Evolutionary conservation across 352 stramenopile species (phyloP).

Genomic region (Globisporangium nagaii): DNA sequence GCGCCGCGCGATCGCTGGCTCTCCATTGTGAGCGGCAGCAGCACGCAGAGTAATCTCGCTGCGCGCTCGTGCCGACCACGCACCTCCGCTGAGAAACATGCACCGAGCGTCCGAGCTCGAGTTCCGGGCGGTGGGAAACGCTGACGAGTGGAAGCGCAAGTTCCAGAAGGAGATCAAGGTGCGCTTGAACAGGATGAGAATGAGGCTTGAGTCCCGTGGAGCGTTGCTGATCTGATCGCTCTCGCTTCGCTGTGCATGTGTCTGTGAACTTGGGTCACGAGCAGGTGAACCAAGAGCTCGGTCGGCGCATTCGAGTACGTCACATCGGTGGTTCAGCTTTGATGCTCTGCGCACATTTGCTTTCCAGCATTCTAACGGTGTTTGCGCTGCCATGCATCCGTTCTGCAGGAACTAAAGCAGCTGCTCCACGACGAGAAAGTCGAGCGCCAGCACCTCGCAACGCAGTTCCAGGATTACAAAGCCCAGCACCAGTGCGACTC

Average conservation of each 20-base stretch:
- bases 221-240: not conserved
- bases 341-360: not conserved
- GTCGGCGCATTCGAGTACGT: slow-evolving; percentile 50
- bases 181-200: not conserved
- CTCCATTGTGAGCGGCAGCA: too few relatives aligned
- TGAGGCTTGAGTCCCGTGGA: too few relatives aligned
- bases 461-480: slow-evolving; percentile 26
- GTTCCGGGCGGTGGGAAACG: slow-evolving; percentile 4
- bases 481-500: slow-evolving; percentile 9
- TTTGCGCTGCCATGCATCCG: not conserved
- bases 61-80: too few relatives aligned
- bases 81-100: too few relatives aligned
- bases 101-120: slow-evolving; percentile 13
- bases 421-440: slow-evolving; percentile 35
- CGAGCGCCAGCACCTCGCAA: slow-evolving; percentile 23
- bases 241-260: not conserved
- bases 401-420: slow-evolving; percentile 39
- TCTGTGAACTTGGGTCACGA: not conserved
- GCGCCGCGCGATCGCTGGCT: too few relatives aligned
- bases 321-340: not conserved
- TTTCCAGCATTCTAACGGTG: not conserved
- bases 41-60: too few relatives aligned
- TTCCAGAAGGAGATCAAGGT: slow-evolving; percentile 69
- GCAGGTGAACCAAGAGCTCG: slow-evolving; percentile 76
- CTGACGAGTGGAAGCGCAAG: slow-evolving; percentile 57